These are phyloP conservation scores for Cladosporium sp. DNA, from an alignment of 2,329 filamentous ascomycete genomes.

Conservation along the genomic window DNA sequence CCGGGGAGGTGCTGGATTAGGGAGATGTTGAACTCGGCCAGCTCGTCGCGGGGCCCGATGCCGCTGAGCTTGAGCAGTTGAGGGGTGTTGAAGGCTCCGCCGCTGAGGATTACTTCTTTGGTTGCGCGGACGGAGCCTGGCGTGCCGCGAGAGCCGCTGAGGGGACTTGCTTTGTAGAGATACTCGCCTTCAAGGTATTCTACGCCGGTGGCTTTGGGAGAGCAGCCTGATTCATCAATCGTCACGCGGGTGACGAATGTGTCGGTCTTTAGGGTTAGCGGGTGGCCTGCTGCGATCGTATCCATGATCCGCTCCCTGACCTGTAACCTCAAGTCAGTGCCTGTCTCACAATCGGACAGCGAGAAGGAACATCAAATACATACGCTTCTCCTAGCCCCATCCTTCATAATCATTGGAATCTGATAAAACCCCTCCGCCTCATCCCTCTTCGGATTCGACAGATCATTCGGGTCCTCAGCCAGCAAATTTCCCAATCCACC, in stretches of 20 bases:
- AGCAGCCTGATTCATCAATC: constrained; percentile 52
- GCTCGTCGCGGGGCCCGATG: constrained; percentile 54
- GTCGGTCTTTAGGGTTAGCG: constrained; percentile 56
- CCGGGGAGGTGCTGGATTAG: constrained; percentile 55
- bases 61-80: constrained; percentile 62
- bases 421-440: constrained; percentile 50
- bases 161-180: constrained; percentile 37
- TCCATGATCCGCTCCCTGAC: constrained; percentile 54
- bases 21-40: constrained; percentile 52
- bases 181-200: constrained; percentile 39
- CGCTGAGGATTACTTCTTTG: constrained; percentile 42
- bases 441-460: constrained; percentile 40
- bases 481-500: constrained; percentile 44
- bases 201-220: constrained; percentile 45
- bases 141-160: constrained; percentile 27
- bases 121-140: constrained; percentile 37
- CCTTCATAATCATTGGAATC: constrained; percentile 53
- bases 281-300: constrained; percentile 46
- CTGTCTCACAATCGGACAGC: neutral
- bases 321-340: neutral
- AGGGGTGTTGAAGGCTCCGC: constrained; percentile 58
- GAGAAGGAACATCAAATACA: constrained; percentile 26
- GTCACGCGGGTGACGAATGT: constrained; percentile 57
- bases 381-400: constrained; percentile 26
- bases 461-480: constrained; percentile 41